phyloP scores from a whole-genome alignment of 2,329 filamentous ascomycete genomes.

The Talaromyces sp. region DNA sequence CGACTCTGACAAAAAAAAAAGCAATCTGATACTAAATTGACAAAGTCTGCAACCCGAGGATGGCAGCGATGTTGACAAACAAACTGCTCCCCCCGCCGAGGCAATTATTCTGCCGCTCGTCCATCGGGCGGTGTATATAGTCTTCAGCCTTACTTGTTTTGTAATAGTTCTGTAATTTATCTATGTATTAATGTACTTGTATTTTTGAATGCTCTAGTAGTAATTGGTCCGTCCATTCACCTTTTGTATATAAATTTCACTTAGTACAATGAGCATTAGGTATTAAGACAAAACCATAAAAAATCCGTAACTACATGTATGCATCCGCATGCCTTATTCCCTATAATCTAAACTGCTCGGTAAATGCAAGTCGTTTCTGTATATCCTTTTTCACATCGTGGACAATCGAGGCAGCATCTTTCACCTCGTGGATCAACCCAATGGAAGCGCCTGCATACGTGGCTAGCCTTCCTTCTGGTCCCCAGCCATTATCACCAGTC shows the following conservation, averaged over 20 bases:
- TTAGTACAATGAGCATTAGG: not conserved
- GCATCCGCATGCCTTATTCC: not conserved
- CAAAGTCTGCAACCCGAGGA: not conserved
- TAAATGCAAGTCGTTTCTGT: not conserved
- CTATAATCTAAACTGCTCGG: not conserved
- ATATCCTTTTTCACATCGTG: constrained; percentile 15
- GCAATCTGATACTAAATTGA: not conserved
- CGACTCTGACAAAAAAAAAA: not conserved
- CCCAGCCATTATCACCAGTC: constrained; percentile 44
- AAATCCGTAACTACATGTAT: not conserved
- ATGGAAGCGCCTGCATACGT: constrained; percentile 49
- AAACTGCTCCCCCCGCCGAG: not conserved
- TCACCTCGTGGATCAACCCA: constrained; percentile 41
- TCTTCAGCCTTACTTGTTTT: not conserved
- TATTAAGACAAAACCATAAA: not conserved
- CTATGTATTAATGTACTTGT: not conserved
- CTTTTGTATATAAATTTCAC: not conserved
- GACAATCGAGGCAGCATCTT: constrained; percentile 38
- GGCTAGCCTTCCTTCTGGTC: constrained; percentile 44
- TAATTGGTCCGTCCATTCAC: not conserved
- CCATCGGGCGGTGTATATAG: not conserved
- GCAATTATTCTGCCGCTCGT: not conserved
- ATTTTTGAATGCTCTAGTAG: not conserved
- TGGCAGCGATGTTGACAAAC: not conserved
- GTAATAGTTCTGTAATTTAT: not conserved